These are phyloP conservation scores for Trematosphaeria pertusa DNA, from an alignment of 2,329 filamentous ascomycete species.

Conservation along the genomic window DNA sequence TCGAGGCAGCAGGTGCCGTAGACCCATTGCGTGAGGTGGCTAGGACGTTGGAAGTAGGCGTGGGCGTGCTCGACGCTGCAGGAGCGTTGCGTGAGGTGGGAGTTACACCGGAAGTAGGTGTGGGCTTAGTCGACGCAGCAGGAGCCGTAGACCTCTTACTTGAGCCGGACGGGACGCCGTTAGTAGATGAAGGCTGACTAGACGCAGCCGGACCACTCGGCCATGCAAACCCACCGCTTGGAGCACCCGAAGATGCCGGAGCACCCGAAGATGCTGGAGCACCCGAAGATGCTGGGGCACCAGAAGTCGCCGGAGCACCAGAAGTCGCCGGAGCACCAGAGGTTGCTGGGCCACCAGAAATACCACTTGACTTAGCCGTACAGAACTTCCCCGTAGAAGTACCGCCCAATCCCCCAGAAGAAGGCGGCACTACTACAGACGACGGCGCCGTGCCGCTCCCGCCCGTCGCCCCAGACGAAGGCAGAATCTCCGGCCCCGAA, in stretches of 20 bases:
- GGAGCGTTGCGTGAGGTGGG: too few species aligned
- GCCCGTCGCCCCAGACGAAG: background rate
- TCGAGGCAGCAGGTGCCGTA: background rate
- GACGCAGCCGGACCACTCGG: background rate
- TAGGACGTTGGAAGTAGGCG: background rate
- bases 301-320: background rate
- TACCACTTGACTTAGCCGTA: background rate
- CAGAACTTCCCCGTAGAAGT: too few species aligned
- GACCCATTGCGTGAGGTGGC: background rate
- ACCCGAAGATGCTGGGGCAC: background rate
- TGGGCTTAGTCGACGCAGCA: background rate
- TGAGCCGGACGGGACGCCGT: background rate
- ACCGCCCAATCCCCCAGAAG: too few species aligned
- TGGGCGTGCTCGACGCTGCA: background rate
- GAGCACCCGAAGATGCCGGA: background rate
- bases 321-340: background rate
- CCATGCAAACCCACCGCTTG: background rate
- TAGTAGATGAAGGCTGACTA: background rate
- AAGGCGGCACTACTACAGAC: too few species aligned
- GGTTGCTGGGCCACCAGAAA: background rate
- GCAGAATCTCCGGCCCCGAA: background rate
- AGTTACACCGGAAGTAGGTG: background rate
- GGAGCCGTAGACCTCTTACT: background rate
- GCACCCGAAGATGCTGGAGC: background rate
- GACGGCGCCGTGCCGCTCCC: background rate